Base-by-base conservation (phyloP, 129 eudicot species). In the Centrapalus pauciflorus region DNA sequence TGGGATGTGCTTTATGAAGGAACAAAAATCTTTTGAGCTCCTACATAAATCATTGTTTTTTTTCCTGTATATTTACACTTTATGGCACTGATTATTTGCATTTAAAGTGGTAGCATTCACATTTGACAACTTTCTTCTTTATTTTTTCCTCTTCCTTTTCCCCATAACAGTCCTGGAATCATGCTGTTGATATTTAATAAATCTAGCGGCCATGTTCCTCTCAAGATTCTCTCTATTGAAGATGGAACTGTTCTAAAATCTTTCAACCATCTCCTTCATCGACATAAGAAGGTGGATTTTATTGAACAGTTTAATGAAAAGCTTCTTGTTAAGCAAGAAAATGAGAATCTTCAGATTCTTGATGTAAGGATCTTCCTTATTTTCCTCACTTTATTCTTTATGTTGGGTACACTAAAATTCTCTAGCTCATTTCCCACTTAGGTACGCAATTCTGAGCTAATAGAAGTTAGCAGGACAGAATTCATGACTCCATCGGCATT, bases 251-350 rank as follows among this genome's bases (percentile, higher is more conserved):
- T 90, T 66, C 77, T 90, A n/a, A 84, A 84, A 72, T 86, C 97
- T 50, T 90, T 90, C 71, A 82, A 80, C 52, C 97, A 90, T 66
- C 85, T 82, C 4, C 90, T 90, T 71, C 97, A 90, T 60, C 94
- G 89, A 40, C 74, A 86, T 67, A 90, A 84, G 76, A 90, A 90
- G 77, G 95, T 90, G 67, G 97, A 90, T 68, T 90, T 90, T 64
- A 90, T 90, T n/a, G 97, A 90, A 67, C 95, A 86, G 64, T 90
- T 86, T 64, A 90, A 90, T 54, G 97, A 90, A 64, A 90, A 86
- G 87, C 95, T 90, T 76, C 97, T 90, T 23, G 97, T 90, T 66
- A 90, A 90, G 80, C 97, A 90, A 71, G 95, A 90, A 52, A 84
- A 90, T 20, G 95, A 86, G 79, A 90, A 90, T 67, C 91, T 90